phyloP scores from a whole-genome alignment of 2,329 filamentous ascomycete species.

The Fusarium euwallaceae region DNA sequence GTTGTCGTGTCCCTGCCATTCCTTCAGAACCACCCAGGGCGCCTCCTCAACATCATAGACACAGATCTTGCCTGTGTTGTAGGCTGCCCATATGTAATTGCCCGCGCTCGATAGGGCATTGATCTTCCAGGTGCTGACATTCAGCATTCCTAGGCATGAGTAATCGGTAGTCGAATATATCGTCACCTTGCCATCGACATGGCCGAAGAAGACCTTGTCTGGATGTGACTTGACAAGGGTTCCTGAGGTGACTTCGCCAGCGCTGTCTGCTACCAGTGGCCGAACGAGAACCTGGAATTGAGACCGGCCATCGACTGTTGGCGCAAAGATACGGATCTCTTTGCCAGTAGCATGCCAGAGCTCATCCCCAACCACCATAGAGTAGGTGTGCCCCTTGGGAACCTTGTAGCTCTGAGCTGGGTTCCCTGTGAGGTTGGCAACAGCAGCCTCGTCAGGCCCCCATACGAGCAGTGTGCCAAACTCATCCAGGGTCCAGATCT shows the following conservation, averaged over 20 bases:
- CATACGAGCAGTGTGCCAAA: conserved; percentile 89
- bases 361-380: conserved; percentile 85
- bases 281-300: conserved; percentile 82
- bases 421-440: conserved; percentile 79
- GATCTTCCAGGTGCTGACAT: conserved; percentile 94
- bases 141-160: conserved; percentile 82
- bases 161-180: conserved; percentile 88
- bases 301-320: conserved; percentile 74
- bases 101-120: conserved; percentile 87
- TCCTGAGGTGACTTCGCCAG: conserved; percentile 90
- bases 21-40: conserved; percentile 94
- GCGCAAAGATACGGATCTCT: conserved; percentile 86
- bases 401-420: conserved; percentile 82
- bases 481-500: conserved; percentile 96
- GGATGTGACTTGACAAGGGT: conserved; percentile 80
- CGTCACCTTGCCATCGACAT: conserved; percentile 92
- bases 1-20: conserved; percentile 92
- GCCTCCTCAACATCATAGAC: conserved; percentile 86
- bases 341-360: conserved; percentile 92
- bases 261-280: conserved; percentile 77
- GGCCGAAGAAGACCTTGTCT: conserved; percentile 88
- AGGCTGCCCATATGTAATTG: conserved; percentile 89
- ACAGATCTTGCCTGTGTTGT: conserved; percentile 93
- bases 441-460: conserved; percentile 79
- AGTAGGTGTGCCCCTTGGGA: conserved; percentile 86